Evolutionary conservation across 176 grass and related monocot genomes (phyloP).

Genomic region (Phyllostachys edulis): DNA sequence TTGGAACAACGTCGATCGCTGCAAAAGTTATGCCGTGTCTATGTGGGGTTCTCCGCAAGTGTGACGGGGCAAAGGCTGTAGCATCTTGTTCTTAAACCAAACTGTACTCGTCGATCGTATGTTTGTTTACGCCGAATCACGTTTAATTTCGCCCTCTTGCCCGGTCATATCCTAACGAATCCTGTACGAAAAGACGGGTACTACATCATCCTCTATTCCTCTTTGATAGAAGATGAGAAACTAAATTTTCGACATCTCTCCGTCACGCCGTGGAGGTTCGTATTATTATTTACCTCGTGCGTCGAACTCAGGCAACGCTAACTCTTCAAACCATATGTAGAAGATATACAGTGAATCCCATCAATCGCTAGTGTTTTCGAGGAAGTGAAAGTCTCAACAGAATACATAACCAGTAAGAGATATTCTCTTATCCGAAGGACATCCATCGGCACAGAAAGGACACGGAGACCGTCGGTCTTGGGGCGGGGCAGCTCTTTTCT

Average conservation of each 20-base stretch:
- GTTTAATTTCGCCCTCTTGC: not conserved
- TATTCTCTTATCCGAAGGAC: no score
- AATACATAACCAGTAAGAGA: no score
- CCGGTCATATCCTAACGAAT: not conserved
- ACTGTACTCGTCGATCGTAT: not conserved
- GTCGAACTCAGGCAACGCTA: not conserved
- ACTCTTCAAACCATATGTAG: not conserved
- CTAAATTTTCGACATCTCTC: not conserved
- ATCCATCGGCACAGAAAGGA: not conserved
- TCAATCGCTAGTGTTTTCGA: no score
- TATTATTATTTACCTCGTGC: not conserved
- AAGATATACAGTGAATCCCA: no score
- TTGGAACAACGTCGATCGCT: not conserved
- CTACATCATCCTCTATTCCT: not conserved
- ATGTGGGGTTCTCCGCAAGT: no score
- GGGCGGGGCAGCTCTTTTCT: constrained; percentile 3
- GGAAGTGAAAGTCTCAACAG: no score
- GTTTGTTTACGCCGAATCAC: not conserved
- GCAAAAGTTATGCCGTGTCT: not conserved
- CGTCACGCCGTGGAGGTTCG: not conserved
- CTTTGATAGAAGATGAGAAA: not conserved
- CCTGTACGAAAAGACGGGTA: not conserved
- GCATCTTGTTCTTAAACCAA: constrained; percentile 21
- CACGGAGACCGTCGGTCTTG: not conserved
- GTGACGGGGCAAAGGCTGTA: not conserved